Evolutionary conservation across 306 rosid genomes (phyloP), one percentile per base, ranked within the genome.

Genomic region (Glycyrrhiza uralensis): DNA sequence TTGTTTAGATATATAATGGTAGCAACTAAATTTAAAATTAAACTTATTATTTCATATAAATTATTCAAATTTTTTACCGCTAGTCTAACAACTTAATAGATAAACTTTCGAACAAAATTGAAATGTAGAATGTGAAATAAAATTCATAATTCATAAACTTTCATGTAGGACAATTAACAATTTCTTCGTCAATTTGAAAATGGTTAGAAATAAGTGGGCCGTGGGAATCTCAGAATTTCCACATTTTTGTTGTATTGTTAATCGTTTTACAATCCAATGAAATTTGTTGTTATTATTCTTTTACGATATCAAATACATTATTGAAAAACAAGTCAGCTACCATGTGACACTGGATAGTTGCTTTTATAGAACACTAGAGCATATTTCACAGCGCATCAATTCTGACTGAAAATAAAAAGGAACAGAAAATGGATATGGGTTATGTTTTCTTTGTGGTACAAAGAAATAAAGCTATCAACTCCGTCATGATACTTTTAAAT

Each of bases 321-420:
- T 55, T 71, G 50, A 55, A 36, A 71, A 41, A 15, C 45, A 71
- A 41, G 68, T 57, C 36, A 18, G 54, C 73, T 29, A 71, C 45
- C 66, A 71, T 29, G 57, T 13, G 59, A 29, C 36, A 10, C 75
- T 36, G 36, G 65, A 52, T 38, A 70, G 33, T 6, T 42, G 17
- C 68, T 29, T 44, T 58, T 1, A 15, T 66, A 7, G 39, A 66
- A 17, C 71, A 46, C 29, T 32, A 60, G 57, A 22, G 13, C 7
- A 47, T 29, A 46, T 29, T 44, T 56, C 18, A 19, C 54, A 24
- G 13, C 11, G 44, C 9, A 30, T 72, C 50, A 19, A 17, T 29
- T 59, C 60, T 10, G 2, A 72, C 4, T 2, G 11, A 4, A 58
- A 32, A 50, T 44, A 17, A 46, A 18, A 5, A n/a, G n/a, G 10